Conservation (phyloP, 2,329 filamentous ascomycete genomes). For the Leptographium flavum region DNA sequence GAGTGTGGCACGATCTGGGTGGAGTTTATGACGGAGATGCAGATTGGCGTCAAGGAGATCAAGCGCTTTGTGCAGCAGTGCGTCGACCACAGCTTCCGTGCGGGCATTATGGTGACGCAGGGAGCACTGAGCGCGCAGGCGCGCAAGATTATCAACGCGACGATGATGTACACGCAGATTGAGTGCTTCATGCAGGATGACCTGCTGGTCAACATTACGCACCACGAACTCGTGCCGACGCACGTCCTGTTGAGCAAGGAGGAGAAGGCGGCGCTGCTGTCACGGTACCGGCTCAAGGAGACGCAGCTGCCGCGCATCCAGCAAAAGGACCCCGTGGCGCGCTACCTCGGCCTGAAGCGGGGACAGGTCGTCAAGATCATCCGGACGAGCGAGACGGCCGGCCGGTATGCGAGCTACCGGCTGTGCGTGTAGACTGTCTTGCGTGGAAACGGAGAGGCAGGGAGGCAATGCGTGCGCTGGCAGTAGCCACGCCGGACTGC, state of each 20-base stretch:
- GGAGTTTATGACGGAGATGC: slow-evolving; percentile 69
- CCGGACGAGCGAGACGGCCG: slow-evolving; percentile 84
- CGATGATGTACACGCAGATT: slow-evolving; percentile 63
- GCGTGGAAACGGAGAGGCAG: background rate
- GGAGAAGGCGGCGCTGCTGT: slow-evolving; percentile 74
- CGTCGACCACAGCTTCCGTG: slow-evolving; percentile 66
- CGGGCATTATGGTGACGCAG: slow-evolving; percentile 79
- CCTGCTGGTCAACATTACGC: slow-evolving; percentile 92
- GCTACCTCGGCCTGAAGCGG: slow-evolving; percentile 78
- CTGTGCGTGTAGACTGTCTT: slow-evolving; percentile 37
- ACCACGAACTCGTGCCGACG: slow-evolving; percentile 90
- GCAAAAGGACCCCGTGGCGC: slow-evolving; percentile 79
- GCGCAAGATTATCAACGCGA: slow-evolving; percentile 69
- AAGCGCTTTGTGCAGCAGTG: slow-evolving; percentile 78
- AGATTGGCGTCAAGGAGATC: slow-evolving; percentile 83
- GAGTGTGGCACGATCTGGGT: slow-evolving; percentile 84
- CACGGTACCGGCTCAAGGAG: slow-evolving; percentile 91
- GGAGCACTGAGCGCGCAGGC: slow-evolving; percentile 74
- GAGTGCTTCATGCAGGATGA: slow-evolving; percentile 96
- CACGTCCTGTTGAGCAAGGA: slow-evolving; percentile 82
- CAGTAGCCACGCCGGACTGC: background rate
- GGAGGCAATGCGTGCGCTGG: background rate
- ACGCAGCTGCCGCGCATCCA: slow-evolving; percentile 90
- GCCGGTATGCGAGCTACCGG: slow-evolving; percentile 90
- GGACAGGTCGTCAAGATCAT: slow-evolving; percentile 99